Conservation (phyloP, 2,329 filamentous ascomycete species). For the Talaromyces atroroseus region DNA sequence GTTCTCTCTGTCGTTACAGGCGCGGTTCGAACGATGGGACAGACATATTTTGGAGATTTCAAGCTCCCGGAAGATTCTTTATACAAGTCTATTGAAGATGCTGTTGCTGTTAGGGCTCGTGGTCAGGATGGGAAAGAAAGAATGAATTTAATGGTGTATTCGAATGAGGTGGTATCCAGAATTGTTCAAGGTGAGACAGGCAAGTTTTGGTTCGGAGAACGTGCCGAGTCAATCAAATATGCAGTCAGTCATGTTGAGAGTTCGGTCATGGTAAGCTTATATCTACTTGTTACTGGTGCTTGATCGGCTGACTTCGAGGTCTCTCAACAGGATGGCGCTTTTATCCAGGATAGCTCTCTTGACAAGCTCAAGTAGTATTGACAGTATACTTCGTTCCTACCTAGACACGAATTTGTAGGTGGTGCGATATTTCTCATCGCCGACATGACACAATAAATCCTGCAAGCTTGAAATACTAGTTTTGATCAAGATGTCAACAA, state of each 20-base stretch:
- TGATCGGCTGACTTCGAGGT: background rate
- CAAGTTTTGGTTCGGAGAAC: conserved; percentile 15
- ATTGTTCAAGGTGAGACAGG: conserved; percentile 14
- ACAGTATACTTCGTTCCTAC: too few relatives aligned
- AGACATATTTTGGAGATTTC: conserved; percentile 17
- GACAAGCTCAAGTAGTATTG: background rate
- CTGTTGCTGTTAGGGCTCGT: conserved; percentile 7
- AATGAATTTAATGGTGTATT: conserved; percentile 13
- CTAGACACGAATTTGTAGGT: too few relatives aligned
- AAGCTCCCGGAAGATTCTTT: conserved; percentile 16
- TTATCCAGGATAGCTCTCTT: conserved; percentile 37
- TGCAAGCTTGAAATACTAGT: too few relatives aligned
- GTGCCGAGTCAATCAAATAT: background rate
- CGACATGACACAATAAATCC: too few relatives aligned
- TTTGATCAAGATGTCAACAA: too few relatives aligned
- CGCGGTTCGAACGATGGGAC: conserved; percentile 15
- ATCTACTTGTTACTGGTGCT: background rate
- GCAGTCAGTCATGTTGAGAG: background rate
- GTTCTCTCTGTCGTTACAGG: conserved; percentile 19
- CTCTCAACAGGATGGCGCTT: background rate
- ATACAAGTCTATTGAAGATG: conserved; percentile 19
- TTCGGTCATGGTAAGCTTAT: background rate
- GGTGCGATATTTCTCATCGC: too few relatives aligned
- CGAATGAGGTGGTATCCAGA: conserved; percentile 9
- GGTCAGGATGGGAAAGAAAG: conserved; percentile 12